Base-by-base conservation (phyloP, 2,329 filamentous ascomycete genomes). In the Aspergillus unguis region DNA sequence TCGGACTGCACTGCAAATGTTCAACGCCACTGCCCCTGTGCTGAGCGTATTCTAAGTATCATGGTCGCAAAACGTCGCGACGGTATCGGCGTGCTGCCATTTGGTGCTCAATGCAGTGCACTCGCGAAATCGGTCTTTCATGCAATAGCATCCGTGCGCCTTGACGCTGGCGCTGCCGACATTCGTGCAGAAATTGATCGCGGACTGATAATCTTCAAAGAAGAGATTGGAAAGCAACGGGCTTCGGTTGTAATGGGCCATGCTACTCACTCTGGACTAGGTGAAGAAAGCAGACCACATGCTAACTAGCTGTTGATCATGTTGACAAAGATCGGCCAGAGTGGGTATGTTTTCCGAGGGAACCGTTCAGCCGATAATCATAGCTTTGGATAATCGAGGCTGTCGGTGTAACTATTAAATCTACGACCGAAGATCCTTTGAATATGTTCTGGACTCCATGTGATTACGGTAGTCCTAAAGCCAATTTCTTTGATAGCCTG, bases 21-120 rank as follows among this genome's bases (percentile, higher is more conserved):
- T 5, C 58, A 65, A 46, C 61, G 59, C 8, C 40, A 35, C 8
- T 75, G 72, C 35, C 71, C 70, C 28, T 75, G 72, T 52, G 63
- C 67, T 5, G 64, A 66, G 42, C 64, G 70, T 27, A 62, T 69
- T 55, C 52, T 71, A 41, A 66, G 66, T 31, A 58, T 69, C 33
- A 57, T 68, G 51, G 55, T 64, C n/a, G 57, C 58, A 9, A 60
- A 62, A 36, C 57, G 59, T 5, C 54, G 60, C 41, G 54, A 53
- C 45, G 50, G 53, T 11, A 63, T 67, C 35, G 48, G 52, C 4
- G 52, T 58, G 3, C 44, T 55, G 9, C 48, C 50, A 8, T 54
- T 61, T 25, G 54, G 58, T 1, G 47, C 43, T 17, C 64, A 65
- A 35, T 66, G 62, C 32, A 59, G 56, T 40, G 63, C 62, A 6